Base-by-base conservation (phyloP, 345 rosid genomes). In the Eucalyptus marginata region DNA sequence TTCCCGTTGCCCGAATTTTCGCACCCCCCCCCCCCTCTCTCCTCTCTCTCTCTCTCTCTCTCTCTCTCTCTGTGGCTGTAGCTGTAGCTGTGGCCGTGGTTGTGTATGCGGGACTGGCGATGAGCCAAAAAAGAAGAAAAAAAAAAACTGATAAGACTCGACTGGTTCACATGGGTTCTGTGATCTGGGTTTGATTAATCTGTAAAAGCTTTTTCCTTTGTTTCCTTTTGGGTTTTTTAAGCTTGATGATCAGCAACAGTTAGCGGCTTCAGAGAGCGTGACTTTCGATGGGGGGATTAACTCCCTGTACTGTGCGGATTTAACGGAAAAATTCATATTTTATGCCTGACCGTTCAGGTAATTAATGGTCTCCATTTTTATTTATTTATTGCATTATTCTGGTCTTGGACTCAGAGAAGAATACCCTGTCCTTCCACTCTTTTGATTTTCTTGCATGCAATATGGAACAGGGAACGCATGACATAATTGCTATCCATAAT, bases 1-100 rank as follows among this genome's bases (percentile, higher is more conserved):
- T 36, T 40, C 47, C 81, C 22, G 47, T 36, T 76, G 27, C 47
- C 83, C 20, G 47, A 20, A 68, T 68, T 68, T 68, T 84, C 27
- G 2, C 2, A 3, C 8, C 43, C 3, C 3, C 10, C 9, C 16
- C 2, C 15, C 7, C 2, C 5, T 5, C n/a, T 5, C 27, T 5
- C 29, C n/a, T 46, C n/a, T 46, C 49, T 40, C 86, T 36, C 17
- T 36, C 29, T 46, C 49, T 46, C 29, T 49, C 86, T 81, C 86
- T 81, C 31, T 49, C 50, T 83, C 50, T 36, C 18, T 83, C 5
- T 33, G 59, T 8, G 52, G 62, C 62, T 22, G 62, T 56, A 29
- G 62, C 62, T 4, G 62, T 52, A 52, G 58, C 58, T 52, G 58
- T 52, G 10, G 25, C 20, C n/a, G 40, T 27, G 87, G 43, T 24